Evolutionary conservation across 176 grass and related monocot genomes (phyloP).

Genomic region (Thalia dealbata): DNA sequence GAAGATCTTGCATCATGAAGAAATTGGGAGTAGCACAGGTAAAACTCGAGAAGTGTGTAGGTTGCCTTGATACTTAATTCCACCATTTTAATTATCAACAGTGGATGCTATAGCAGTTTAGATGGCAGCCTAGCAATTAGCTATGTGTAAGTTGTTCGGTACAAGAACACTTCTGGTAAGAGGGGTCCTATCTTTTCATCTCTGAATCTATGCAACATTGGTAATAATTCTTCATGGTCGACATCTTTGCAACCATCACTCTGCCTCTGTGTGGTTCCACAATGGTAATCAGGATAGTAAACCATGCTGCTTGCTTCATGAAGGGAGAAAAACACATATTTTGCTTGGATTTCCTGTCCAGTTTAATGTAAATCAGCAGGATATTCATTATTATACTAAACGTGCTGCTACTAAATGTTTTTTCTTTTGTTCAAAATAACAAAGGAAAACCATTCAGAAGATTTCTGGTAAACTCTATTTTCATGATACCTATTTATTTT

Average conservation of each 20-base stretch:
- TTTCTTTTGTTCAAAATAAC: conserved; percentile 2
- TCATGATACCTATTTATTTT: conserved; percentile 25
- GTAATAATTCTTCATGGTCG: background rate
- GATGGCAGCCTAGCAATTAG: background rate
- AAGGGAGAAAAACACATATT: background rate
- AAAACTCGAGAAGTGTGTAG: conserved; percentile 1
- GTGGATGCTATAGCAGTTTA: background rate
- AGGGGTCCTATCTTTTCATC: background rate
- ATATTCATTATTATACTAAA: background rate
- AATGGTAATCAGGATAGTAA: conserved; percentile 2
- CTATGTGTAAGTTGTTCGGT: background rate
- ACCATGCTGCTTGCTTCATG: background rate
- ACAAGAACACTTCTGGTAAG: background rate
- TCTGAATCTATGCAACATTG: background rate
- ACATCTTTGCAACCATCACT: background rate
- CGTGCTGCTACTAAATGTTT: background rate
- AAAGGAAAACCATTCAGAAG: conserved; percentile 25
- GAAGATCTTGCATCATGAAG: background rate
- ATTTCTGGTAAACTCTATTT: conserved; percentile 28
- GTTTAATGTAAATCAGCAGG: background rate
- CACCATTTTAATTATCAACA: background rate
- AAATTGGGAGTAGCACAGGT: conserved; percentile 9
- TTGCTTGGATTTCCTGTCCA: background rate
- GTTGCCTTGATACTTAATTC: background rate
- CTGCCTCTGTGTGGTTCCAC: background rate